These are phyloP conservation scores for Boletus sp. DNA, from an alignment of 1,284 basidiomycete genomes.

Conservation along the genomic window DNA sequence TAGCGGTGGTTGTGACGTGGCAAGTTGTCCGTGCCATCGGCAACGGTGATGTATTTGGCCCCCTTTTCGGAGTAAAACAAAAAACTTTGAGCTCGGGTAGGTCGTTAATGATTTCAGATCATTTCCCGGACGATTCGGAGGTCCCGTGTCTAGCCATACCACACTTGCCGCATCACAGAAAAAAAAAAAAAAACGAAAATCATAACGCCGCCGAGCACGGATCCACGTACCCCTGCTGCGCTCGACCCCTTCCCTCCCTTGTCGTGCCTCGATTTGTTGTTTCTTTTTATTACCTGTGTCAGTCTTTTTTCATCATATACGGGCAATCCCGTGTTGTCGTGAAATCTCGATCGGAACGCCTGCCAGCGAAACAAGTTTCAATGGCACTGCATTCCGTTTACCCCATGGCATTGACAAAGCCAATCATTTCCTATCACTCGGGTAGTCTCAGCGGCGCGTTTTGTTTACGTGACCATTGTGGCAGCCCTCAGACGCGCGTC, in stretches of 20 bases:
- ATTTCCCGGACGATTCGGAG: neutral
- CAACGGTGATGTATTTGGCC: neutral
- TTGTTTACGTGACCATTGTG: neutral
- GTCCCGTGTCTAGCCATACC: neutral
- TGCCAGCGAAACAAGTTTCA: constrained; percentile 19
- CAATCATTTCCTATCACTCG: constrained; percentile 9
- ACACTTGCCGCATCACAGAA: neutral
- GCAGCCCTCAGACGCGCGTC: neutral
- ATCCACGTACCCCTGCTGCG: no score
- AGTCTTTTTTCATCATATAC: neutral
- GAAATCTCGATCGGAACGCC: constrained; percentile 1
- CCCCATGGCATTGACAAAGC: constrained; percentile 4
- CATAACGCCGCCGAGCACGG: no score
- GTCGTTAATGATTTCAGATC: constrained; percentile 6
- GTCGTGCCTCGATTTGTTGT: neutral
- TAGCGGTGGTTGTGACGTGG: constrained; percentile 14
- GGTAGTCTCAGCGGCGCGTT: neutral
- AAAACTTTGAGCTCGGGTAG: constrained; percentile 14
- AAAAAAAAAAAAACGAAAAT: neutral
- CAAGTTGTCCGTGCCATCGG: constrained; percentile 12
- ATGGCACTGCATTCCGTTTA: neutral
- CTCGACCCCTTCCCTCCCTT: no score
- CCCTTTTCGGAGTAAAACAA: neutral
- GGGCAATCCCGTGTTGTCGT: neutral
- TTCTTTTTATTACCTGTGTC: neutral